phyloP scores from a whole-genome alignment of 768 basidiomycete species.

The Termitomyces sp. region DNA sequence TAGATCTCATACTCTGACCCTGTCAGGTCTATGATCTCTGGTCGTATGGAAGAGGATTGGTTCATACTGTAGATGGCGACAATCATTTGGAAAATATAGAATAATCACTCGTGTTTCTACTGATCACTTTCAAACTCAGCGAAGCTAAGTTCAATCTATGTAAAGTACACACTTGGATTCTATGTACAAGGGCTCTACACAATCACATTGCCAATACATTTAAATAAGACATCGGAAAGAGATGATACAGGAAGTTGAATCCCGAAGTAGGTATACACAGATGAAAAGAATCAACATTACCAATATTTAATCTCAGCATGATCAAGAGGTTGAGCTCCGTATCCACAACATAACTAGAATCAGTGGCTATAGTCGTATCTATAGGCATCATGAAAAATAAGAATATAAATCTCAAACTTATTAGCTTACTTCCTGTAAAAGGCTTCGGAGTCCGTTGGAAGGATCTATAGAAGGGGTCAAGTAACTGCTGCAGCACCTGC shows the following conservation, averaged over 20 bases:
- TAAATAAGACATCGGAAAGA: not conserved
- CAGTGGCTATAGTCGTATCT: conserved; percentile 46
- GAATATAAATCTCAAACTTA: not conserved
- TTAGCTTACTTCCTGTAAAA: conserved; percentile 77
- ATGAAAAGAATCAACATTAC: not conserved
- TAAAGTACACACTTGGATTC: no score
- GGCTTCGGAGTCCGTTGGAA: conserved; percentile 74
- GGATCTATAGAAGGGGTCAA: conserved; percentile 33
- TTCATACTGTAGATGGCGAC: not conserved
- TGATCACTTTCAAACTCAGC: conserved; percentile 16
- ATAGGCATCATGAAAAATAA: not conserved
- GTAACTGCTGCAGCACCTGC: not conserved
- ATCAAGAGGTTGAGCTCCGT: conserved; percentile 15
- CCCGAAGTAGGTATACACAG: not conserved
- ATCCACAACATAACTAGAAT: not conserved
- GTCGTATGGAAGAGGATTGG: conserved; percentile 3
- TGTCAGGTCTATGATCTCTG: conserved; percentile 34
- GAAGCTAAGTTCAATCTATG: not conserved
- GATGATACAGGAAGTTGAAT: conserved; percentile 10
- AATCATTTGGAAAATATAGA: not conserved
- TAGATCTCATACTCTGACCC: conserved; percentile 1
- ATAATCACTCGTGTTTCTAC: not conserved
- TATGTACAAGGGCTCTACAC: not conserved
- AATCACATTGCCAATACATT: not conserved
- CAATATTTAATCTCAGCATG: not conserved